Evolutionary conservation across 1,139 yeast species (phyloP).

Genomic region (Pichia sp.): DNA sequence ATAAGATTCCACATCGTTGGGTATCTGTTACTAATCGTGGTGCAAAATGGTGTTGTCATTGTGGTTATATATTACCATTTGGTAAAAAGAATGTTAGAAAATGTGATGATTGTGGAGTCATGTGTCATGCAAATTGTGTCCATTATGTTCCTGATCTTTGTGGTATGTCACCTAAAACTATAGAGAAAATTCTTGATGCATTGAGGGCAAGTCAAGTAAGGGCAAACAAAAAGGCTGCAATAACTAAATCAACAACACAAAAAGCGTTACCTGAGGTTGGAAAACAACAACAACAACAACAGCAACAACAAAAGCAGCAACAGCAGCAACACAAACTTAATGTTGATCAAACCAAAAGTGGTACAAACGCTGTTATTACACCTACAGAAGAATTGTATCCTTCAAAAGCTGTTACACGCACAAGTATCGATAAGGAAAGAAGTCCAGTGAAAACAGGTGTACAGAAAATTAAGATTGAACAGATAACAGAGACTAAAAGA

Average conservation of each 20-base stretch:
- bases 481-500: not conserved
- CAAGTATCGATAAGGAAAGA: slow-evolving; percentile 1
- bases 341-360: not conserved
- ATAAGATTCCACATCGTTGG: slow-evolving; percentile 93
- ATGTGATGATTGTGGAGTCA: slow-evolving; percentile 90
- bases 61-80: slow-evolving; percentile 94
- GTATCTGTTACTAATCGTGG: slow-evolving; percentile 87
- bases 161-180: slow-evolving; percentile 98
- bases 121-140: slow-evolving; percentile 89
- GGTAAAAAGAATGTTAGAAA: slow-evolving; percentile 91
- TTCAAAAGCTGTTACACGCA: slow-evolving; percentile 9
- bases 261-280: slow-evolving; percentile 1
- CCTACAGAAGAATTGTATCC: slow-evolving; percentile 8
- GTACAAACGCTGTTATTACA: not conserved
- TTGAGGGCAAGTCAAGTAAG: slow-evolving; percentile 68
- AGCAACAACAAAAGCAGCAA: not conserved
- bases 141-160: slow-evolving; percentile 96
- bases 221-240: slow-evolving; percentile 14
- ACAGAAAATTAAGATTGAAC: not conserved
- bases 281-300: not conserved
- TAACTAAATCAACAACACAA: slow-evolving; percentile 1
- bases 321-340: not conserved
- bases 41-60: slow-evolving; percentile 98
- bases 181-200: slow-evolving; percentile 78
- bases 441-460: not conserved